phyloP scores from a whole-genome alignment of 805 yeast species.

The Lipomyces mesembrius region DNA sequence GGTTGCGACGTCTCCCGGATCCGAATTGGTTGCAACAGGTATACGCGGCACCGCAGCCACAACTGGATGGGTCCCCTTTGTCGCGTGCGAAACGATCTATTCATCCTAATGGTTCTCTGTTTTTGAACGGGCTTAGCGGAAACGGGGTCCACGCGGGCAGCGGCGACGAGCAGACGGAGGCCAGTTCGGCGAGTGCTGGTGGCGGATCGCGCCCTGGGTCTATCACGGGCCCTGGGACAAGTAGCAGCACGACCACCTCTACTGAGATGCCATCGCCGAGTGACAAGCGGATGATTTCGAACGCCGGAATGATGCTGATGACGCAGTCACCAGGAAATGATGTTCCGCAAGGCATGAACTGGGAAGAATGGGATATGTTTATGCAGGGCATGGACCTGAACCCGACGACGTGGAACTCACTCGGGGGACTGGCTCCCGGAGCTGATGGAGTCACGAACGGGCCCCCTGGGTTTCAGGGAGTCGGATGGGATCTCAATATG shows the following conservation, averaged over 20 bases:
- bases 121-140: background rate
- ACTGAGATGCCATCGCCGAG: constrained; percentile 10
- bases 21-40: constrained; percentile 27
- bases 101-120: background rate
- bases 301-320: constrained; percentile 25
- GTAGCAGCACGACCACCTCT: background rate
- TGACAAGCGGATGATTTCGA: constrained; percentile 13
- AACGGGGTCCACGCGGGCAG: constrained; percentile 2
- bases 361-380: constrained; percentile 35
- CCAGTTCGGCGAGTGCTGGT: background rate
- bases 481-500: constrained; percentile 12
- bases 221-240: background rate
- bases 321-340: constrained; percentile 25
- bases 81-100: background rate
- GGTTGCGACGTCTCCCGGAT: constrained; percentile 28
- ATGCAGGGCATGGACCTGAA: constrained; percentile 25
- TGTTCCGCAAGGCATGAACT: constrained; percentile 23
- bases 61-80: background rate
- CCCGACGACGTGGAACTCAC: background rate
- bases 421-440: background rate
- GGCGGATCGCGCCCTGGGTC: background rate
- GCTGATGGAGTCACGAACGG: background rate
- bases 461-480: background rate
- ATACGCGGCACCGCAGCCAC: background rate
- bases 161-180: background rate